A percentile compares a stretch with the other conserved stretches of the same genome.
These are phyloP conservation scores for Globisporangium paroecandrum DNA, from an alignment of 352 stramenopile species.

Conservation along the genomic window DNA sequence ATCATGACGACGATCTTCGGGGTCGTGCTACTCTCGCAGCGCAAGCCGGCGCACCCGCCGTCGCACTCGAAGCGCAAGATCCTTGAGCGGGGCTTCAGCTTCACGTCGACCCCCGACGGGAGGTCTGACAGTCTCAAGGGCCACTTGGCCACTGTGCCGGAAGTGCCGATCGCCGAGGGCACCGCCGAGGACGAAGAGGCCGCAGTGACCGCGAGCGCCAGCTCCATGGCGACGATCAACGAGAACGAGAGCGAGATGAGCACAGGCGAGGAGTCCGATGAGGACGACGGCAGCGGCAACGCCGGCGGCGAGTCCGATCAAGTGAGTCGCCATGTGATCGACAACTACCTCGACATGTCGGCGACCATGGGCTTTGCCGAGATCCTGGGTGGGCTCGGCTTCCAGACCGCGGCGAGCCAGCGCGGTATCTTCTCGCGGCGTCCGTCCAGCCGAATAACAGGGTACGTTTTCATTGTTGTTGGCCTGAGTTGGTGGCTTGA, in stretches of 20 bases:
- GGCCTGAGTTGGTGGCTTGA: neutral
- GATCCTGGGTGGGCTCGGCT: constrained; percentile 57
- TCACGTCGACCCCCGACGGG: constrained; percentile 35
- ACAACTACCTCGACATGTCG: constrained; percentile 86
- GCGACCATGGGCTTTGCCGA: constrained; percentile 68
- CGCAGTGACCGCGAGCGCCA: neutral
- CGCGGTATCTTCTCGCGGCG: constrained; percentile 50
- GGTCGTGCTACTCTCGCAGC: constrained; percentile 78
- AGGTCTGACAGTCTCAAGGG: constrained; percentile 23
- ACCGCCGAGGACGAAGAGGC: constrained; percentile 16
- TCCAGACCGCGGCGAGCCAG: constrained; percentile 41
- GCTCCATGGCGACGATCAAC: constrained; percentile 29
- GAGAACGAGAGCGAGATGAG: constrained; percentile 38
- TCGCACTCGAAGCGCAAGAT: constrained; percentile 46
- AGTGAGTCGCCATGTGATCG: constrained; percentile 73
- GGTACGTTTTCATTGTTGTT: constrained; percentile 13
- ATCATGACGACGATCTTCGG: constrained; percentile 80
- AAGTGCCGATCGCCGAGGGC: constrained; percentile 18
- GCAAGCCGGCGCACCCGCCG: constrained; percentile 43
- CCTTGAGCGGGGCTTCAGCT: constrained; percentile 64
- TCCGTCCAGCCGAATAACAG: constrained; percentile 38
- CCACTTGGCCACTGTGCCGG: constrained; percentile 19
- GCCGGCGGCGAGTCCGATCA: constrained; percentile 29
- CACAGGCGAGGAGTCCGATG: constrained; percentile 38
- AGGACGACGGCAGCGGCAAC: constrained; percentile 20